A percentile compares a stretch with the other conserved stretches of the same genome.
phyloP scores from a whole-genome alignment of 345 rosid species.

The Lepidium sativum region DNA sequence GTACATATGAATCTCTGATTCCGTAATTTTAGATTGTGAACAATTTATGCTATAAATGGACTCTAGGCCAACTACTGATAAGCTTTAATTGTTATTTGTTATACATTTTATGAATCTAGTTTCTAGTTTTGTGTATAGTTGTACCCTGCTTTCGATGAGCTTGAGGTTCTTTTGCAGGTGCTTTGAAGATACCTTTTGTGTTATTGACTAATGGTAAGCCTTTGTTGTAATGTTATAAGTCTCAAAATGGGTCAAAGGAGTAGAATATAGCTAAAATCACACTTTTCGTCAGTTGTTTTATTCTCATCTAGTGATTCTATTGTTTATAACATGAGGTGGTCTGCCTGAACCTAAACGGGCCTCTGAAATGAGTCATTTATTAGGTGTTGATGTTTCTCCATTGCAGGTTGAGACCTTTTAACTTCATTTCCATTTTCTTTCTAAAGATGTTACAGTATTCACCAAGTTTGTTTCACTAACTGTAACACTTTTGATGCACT shows the following conservation, averaged over 20 bases:
- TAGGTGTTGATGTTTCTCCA: slow-evolving; percentile 51
- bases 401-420: slow-evolving; percentile 45
- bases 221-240: background rate
- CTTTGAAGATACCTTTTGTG: slow-evolving; percentile 61
- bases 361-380: slow-evolving; percentile 48
- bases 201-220: slow-evolving; percentile 77
- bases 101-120: background rate
- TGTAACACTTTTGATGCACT: background rate
- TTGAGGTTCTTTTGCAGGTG: slow-evolving; percentile 34
- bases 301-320: background rate
- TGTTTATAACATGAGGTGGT: slow-evolving; percentile 60
- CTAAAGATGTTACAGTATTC: background rate
- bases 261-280: background rate
- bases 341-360: slow-evolving; percentile 74
- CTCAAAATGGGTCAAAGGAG: background rate
- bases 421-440: background rate
- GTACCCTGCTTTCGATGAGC: background rate
- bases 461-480: background rate
- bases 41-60: background rate
- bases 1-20: no score
- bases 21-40: background rate
- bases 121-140: background rate
- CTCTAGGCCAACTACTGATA: background rate
- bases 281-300: background rate
- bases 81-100: background rate